A percentile compares a stretch with the other conserved stretches of the same genome.
Conservation (phyloP, 805 yeast genomes). For the Zygoascus ofunaensis region DNA sequence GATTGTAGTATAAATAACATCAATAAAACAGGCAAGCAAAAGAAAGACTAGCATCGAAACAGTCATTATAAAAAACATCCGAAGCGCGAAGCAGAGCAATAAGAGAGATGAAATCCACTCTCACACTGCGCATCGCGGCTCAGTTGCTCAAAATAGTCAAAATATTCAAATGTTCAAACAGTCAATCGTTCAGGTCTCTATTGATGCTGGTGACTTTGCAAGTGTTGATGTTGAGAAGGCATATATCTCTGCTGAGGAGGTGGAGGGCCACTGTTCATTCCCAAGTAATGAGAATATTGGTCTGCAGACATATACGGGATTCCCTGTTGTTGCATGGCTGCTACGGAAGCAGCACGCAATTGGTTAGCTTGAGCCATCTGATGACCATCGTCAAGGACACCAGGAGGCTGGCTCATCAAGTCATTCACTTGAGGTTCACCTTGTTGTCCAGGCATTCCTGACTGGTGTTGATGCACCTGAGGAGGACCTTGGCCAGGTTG, state of each 20-base stretch:
- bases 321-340: slow-evolving; percentile 7
- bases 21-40: too few species aligned
- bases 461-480: slow-evolving; percentile 9
- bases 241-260: slow-evolving; percentile 24
- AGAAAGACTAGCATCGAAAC: too few species aligned
- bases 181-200: too few species aligned
- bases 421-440: slow-evolving; percentile 23
- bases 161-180: too few species aligned
- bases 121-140: too few species aligned
- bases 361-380: slow-evolving; percentile 7
- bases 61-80: too few species aligned
- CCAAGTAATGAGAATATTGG: slow-evolving; percentile 53
- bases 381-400: slow-evolving; percentile 5
- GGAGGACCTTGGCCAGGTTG: slow-evolving; percentile 3
- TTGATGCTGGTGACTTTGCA: slow-evolving; percentile 12
- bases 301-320: slow-evolving; percentile 28
- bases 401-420: slow-evolving; percentile 3
- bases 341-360: slow-evolving; percentile 4
- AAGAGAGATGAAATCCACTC: too few species aligned
- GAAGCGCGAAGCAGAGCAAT: too few species aligned
- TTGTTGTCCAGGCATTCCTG: slow-evolving; percentile 40
- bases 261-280: slow-evolving; percentile 17
- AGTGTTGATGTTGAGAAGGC: slow-evolving; percentile 20
- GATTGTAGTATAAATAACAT: not conserved
- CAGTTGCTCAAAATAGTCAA: too few species aligned